These are phyloP conservation scores for Isatis tinctoria DNA, from an alignment of 345 rosid genomes.

Conservation along the genomic window DNA sequence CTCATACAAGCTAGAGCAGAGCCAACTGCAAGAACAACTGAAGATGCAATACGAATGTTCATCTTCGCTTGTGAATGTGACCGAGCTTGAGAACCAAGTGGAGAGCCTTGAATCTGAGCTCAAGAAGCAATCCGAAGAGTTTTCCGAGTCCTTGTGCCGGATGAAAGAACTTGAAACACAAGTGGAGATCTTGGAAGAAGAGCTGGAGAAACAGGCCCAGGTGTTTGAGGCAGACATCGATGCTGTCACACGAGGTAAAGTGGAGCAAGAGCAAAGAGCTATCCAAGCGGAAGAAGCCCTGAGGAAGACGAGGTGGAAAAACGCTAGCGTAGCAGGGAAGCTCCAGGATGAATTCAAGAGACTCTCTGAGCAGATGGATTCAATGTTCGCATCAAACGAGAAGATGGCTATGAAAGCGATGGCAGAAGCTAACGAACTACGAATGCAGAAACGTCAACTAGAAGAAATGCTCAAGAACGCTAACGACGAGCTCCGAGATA, in stretches of 20 bases:
- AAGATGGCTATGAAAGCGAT: conserved; percentile 73
- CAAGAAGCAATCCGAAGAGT: conserved; percentile 40
- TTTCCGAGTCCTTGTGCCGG: conserved; percentile 43
- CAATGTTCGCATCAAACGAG: conserved; percentile 76
- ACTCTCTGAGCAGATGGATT: conserved; percentile 72
- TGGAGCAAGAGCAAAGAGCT: conserved; percentile 81
- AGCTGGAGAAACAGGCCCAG: conserved; percentile 54
- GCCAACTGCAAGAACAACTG: conserved; percentile 72
- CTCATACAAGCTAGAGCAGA: conserved; percentile 77
- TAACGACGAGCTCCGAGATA: conserved; percentile 45
- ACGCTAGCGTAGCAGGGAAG: conserved; percentile 69
- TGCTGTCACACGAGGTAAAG: conserved; percentile 49
- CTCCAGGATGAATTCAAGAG: conserved; percentile 78
- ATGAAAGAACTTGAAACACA: conserved; percentile 49
- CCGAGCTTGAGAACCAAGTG: conserved; percentile 51
- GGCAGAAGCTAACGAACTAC: conserved; percentile 62
- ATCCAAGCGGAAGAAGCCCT: conserved; percentile 78
- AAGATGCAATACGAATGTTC: conserved; percentile 72
- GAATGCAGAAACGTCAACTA: conserved; percentile 50
- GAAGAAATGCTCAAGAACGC: conserved; percentile 62
- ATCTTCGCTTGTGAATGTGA: conserved; percentile 40
- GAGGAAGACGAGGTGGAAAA: conserved; percentile 61
- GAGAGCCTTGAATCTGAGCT: conserved; percentile 49
- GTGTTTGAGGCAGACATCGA: conserved; percentile 63
- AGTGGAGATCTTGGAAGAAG: conserved; percentile 60